Base-by-base conservation (phyloP, 2,329 filamentous ascomycete species). In the Camillea tinctor region DNA sequence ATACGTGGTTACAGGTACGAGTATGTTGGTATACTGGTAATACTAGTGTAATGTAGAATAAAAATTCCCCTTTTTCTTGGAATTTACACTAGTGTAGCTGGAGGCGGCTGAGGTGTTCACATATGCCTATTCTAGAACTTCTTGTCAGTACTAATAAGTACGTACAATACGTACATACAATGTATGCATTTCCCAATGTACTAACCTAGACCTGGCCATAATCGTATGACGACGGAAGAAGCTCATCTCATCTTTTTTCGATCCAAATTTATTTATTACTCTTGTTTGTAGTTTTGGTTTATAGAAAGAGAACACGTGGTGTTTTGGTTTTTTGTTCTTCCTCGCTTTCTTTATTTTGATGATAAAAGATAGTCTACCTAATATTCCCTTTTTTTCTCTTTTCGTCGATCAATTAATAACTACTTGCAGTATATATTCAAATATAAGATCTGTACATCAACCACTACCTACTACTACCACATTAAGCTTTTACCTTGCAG, bases 181-280 rank as follows among this genome's bases (percentile, higher is more conserved):
- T n/a, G n/a, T n/a, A n/a, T n/a, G n/a, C 8, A 57, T 58, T 57
- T 56, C 58, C 13, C 36, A 44, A 44, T n/a, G 36, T 44, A 44
- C 17, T 15, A n/a, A n/a, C n/a, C n/a, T n/a, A n/a, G 11, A 58
- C 56, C 66, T 66, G 63, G 50, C 66, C 60, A 66, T 64, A 55
- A 67, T 69, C 68, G 61, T 68, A 71, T 71, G 69, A 71, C 68
- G 64, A 67, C 40, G 58, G 53, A 54, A 24, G 52, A 44, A 44
- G 26, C 36, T 44, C 36, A 44, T 44, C 36, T n/a, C 36, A 44
- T 44, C 36, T 44, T n/a, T 44, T 44, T 30, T n/a, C n/a, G 36
- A 44, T 44, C 36, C 36, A 11, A n/a, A 44, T 44, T 44, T 15
- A 44, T 44, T 44, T 44, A 44, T n/a, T 3, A 4, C 13, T 4